Conservation (phyloP, 2,329 filamentous ascomycete species). For the Colletotrichum destructivum region DNA sequence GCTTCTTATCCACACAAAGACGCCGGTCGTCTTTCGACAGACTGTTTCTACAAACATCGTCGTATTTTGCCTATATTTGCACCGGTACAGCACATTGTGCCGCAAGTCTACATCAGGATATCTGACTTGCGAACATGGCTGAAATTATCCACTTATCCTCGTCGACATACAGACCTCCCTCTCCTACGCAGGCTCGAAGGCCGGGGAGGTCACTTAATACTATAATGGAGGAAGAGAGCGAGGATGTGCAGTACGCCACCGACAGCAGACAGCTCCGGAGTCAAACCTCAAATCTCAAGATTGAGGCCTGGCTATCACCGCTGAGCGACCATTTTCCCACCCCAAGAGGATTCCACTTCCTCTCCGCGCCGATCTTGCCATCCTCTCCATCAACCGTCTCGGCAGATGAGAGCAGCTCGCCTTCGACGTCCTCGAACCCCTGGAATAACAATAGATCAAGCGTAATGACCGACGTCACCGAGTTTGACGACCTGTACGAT, state of each 20-base stretch:
- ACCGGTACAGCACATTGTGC: conserved; percentile 25
- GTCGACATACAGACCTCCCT: conserved; percentile 61
- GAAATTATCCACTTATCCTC: conserved; percentile 58
- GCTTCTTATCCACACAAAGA: conserved; percentile 43
- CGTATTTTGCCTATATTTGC: conserved; percentile 38
- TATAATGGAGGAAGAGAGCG: conserved; percentile 73
- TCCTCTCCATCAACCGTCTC: conserved; percentile 72
- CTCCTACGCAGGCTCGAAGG: conserved; percentile 71
- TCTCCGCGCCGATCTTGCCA: conserved; percentile 74
- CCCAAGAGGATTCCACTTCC: conserved; percentile 76
- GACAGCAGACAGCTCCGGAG: conserved; percentile 48
- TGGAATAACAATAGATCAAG: conserved; percentile 75
- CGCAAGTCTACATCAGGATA: conserved; percentile 47
- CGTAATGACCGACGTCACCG: conserved; percentile 75
- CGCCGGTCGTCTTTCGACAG: conserved; percentile 55
- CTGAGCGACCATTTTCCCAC: conserved; percentile 79
- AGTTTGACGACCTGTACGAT: conserved; percentile 91
- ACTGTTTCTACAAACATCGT: conserved; percentile 28
- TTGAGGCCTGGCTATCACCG: conserved; percentile 72
- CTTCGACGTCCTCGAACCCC: conserved; percentile 68
- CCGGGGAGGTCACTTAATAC: conserved; percentile 72
- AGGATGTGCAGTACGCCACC: conserved; percentile 49
- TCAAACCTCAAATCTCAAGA: conserved; percentile 61
- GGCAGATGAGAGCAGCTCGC: conserved; percentile 66
- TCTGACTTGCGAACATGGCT: conserved; percentile 61